Evolutionary conservation across 305 asterid genomes (phyloP).

Genomic region (Lippia alba): DNA sequence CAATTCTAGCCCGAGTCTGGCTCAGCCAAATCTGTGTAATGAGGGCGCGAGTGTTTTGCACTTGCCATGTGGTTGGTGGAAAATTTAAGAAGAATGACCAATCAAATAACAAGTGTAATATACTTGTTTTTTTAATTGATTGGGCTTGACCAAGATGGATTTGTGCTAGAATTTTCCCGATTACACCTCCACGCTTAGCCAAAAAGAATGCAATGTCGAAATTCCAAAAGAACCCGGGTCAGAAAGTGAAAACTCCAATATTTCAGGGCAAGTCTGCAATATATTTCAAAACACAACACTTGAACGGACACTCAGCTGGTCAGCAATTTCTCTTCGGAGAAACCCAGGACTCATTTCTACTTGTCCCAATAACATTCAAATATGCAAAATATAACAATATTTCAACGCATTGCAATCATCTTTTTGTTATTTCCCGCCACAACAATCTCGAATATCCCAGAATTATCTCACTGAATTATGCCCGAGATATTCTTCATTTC

Average conservation of each 20-base stretch:
- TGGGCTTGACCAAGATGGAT: too few species aligned
- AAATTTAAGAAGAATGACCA: too few species aligned
- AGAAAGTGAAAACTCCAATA: neutral
- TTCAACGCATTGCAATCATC: conserved; percentile 22
- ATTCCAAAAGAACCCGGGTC: too few species aligned
- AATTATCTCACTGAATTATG: conserved; percentile 19
- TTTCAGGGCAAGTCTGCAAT: conserved; percentile 3
- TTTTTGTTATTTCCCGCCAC: conserved; percentile 23
- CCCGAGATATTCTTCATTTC: conserved; percentile 31
- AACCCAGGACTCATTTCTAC: neutral
- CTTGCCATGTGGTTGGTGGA: too few species aligned
- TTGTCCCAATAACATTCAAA: neutral
- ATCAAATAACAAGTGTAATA: too few species aligned
- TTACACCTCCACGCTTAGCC: too few species aligned
- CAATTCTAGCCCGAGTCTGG: too few species aligned
- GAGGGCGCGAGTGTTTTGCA: too few species aligned
- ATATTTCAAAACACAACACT: neutral
- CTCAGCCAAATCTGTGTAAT: too few species aligned
- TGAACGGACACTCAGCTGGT: neutral
- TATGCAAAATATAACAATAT: conserved; percentile 7
- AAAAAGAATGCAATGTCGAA: too few species aligned
- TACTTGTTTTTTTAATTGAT: too few species aligned
- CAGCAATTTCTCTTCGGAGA: conserved; percentile 3
- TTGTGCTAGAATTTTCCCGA: too few species aligned
- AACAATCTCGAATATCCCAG: conserved; percentile 6